phyloP scores from a whole-genome alignment of 441 rosid species.

The Bocquillonia castaneifolia region DNA sequence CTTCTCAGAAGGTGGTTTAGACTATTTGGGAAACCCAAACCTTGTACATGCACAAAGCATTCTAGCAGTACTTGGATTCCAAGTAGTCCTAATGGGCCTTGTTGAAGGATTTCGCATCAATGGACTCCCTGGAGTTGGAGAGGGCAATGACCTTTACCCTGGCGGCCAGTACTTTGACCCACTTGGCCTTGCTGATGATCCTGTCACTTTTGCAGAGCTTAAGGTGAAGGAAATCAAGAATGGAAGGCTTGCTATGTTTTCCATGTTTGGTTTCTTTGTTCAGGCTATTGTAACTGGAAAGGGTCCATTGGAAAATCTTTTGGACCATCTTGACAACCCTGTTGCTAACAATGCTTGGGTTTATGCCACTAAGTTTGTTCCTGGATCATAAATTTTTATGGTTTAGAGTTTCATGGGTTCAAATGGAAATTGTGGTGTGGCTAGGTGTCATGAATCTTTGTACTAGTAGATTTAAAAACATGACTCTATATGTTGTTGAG shows the following conservation, averaged over 20 bases:
- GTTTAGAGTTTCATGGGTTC: slow-evolving; percentile 4
- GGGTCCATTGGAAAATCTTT: slow-evolving; percentile 86
- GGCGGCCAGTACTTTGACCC: slow-evolving; percentile 93
- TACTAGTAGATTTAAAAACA: slow-evolving; percentile 13
- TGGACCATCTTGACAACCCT: slow-evolving; percentile 87
- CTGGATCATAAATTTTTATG: slow-evolving; percentile 48
- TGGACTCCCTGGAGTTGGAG: slow-evolving; percentile 85
- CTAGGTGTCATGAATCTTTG: neutral
- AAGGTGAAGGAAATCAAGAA: slow-evolving; percentile 96
- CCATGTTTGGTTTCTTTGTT: slow-evolving; percentile 95
- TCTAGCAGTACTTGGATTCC: slow-evolving; percentile 78
- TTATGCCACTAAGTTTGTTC: slow-evolving; percentile 81
- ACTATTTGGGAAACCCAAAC: slow-evolving; percentile 95
- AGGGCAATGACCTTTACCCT: slow-evolving; percentile 86
- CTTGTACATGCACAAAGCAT: slow-evolving; percentile 95
- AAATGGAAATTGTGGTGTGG: neutral
- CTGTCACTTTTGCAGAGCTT: slow-evolving; percentile 78
- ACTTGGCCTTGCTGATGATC: slow-evolving; percentile 80
- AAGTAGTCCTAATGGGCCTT: slow-evolving; percentile 79
- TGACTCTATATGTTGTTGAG: slow-evolving; percentile 7
- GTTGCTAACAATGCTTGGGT: slow-evolving; percentile 97
- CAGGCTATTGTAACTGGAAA: slow-evolving; percentile 95
- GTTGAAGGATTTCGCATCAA: slow-evolving; percentile 93
- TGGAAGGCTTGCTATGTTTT: slow-evolving; percentile 90
- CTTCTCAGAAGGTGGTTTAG: slow-evolving; percentile 91